Evolutionary conservation across 2,329 filamentous ascomycete species (phyloP).

Genomic region (Zasmidium cellare): DNA sequence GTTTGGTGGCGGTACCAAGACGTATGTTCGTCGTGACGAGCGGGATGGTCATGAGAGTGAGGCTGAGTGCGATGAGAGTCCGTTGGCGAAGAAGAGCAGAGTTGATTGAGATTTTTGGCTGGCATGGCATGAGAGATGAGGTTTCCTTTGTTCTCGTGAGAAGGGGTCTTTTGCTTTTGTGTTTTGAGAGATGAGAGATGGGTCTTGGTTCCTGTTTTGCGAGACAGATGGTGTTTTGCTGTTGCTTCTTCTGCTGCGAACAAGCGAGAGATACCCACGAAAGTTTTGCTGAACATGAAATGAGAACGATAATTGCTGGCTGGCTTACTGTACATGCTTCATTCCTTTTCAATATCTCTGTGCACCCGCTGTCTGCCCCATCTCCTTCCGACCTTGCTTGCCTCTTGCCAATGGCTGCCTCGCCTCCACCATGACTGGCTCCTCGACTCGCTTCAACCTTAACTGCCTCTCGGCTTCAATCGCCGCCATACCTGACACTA

Average conservation of each 20-base stretch:
- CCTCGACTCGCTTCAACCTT: constrained; percentile 24
- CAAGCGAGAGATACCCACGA: constrained; percentile 2
- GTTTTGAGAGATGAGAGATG: no score
- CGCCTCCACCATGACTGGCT: constrained; percentile 34
- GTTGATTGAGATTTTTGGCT: no score
- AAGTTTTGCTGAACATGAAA: not conserved
- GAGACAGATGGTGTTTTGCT: not conserved
- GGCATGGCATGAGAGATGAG: no score
- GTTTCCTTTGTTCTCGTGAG: no score
- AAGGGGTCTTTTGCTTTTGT: no score
- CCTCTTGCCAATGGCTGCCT: constrained; percentile 28
- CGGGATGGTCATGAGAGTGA: not conserved
- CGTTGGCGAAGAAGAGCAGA: not conserved
- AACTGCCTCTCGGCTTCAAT: constrained; percentile 31
- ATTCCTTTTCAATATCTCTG: not conserved
- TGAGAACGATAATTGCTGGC: not conserved
- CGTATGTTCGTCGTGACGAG: not conserved
- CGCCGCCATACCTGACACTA: constrained; percentile 29
- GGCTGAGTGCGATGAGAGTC: not conserved
- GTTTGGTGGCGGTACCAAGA: constrained; percentile 1
- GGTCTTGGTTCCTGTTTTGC: no score
- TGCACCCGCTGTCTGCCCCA: constrained; percentile 25
- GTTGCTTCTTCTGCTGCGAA: not conserved
- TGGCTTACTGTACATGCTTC: constrained; percentile 1
- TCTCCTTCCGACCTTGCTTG: constrained; percentile 33